A percentile compares a stretch with the other conserved stretches of the same genome.
These are phyloP conservation scores for Sphagnurus paluster DNA, from an alignment of 1,284 basidiomycete genomes.

Conservation along the genomic window DNA sequence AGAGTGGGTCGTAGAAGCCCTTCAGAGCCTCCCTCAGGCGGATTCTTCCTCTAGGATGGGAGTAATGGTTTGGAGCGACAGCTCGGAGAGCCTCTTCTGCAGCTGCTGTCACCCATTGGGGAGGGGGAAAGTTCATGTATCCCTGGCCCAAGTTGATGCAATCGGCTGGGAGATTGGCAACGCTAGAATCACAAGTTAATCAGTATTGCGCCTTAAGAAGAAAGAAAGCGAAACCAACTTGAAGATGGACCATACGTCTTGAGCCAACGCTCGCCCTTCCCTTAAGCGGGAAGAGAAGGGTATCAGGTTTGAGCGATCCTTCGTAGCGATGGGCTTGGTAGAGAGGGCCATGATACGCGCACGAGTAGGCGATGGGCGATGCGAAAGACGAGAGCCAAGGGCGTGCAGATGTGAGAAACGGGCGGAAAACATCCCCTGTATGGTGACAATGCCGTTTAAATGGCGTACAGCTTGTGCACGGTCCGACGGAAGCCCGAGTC, in stretches of 20 bases:
- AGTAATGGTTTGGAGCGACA: slow-evolving; percentile 84
- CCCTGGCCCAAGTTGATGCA: slow-evolving; percentile 93
- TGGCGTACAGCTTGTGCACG: background rate
- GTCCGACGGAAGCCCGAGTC: slow-evolving; percentile 15
- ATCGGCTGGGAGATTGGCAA: slow-evolving; percentile 80
- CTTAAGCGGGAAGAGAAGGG: slow-evolving; percentile 67
- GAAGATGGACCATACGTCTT: slow-evolving; percentile 93
- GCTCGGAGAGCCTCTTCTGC: slow-evolving; percentile 71
- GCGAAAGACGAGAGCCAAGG: slow-evolving; percentile 13
- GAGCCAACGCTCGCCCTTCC: slow-evolving; percentile 73
- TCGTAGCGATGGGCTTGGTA: slow-evolving; percentile 16
- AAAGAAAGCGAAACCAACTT: slow-evolving; percentile 55
- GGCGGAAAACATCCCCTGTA: slow-evolving; percentile 4
- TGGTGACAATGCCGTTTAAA: slow-evolving; percentile 7
- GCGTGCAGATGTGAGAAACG: slow-evolving; percentile 9
- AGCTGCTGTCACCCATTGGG: slow-evolving; percentile 79
- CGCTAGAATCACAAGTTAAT: slow-evolving; percentile 46
- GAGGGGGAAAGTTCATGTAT: slow-evolving; percentile 92
- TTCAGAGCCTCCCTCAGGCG: slow-evolving; percentile 86
- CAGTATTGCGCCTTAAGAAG: slow-evolving; percentile 3
- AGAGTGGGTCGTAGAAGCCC: slow-evolving; percentile 71
- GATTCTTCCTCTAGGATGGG: slow-evolving; percentile 85
- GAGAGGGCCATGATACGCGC: slow-evolving; percentile 23
- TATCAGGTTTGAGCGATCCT: slow-evolving; percentile 52
- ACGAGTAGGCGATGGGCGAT: slow-evolving; percentile 1